Conservation (phyloP, 176 grass and related monocot genomes). For the Luzula sylvatica region DNA sequence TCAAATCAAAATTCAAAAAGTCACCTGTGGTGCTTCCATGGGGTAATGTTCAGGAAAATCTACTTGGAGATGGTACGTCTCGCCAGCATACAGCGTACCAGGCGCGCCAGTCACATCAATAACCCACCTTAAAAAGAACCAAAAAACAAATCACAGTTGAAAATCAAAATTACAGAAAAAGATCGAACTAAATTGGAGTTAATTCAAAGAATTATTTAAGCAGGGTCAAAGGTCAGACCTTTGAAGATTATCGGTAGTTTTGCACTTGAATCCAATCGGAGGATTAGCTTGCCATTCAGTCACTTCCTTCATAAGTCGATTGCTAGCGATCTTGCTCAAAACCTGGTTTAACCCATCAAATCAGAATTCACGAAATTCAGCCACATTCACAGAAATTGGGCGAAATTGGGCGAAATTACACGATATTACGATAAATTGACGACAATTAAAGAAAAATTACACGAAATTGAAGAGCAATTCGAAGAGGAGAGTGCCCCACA, state of each 20-base stretch:
- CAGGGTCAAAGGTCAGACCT: conserved; percentile 32
- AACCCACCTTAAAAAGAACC: conserved; percentile 44
- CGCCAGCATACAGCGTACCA: conserved; percentile 54
- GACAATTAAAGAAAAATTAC: no score
- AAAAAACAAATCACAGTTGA: not conserved
- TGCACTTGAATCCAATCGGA: conserved; percentile 60
- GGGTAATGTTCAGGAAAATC: conserved; percentile 98
- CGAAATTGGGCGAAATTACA: no score
- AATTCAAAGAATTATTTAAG: not conserved
- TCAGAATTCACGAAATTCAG: no score
- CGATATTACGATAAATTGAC: no score
- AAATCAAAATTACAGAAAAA: not conserved
- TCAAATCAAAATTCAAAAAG: not conserved
- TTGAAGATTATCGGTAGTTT: conserved; percentile 70
- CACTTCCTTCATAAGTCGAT: conserved; percentile 81
- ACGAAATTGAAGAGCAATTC: no score
- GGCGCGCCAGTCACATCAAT: conserved; percentile 66
- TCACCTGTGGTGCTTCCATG: conserved; percentile 82
- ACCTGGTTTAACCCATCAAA: conserved; percentile 25
- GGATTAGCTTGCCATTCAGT: conserved; percentile 75
- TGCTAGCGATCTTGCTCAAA: conserved; percentile 92
- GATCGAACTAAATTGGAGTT: not conserved
- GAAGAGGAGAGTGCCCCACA: no score
- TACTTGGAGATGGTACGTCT: conserved; percentile 78
- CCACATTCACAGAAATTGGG: no score